phyloP scores from a whole-genome alignment of 495 filamentous ascomycete species.

The Monascus purpureus region DNA sequence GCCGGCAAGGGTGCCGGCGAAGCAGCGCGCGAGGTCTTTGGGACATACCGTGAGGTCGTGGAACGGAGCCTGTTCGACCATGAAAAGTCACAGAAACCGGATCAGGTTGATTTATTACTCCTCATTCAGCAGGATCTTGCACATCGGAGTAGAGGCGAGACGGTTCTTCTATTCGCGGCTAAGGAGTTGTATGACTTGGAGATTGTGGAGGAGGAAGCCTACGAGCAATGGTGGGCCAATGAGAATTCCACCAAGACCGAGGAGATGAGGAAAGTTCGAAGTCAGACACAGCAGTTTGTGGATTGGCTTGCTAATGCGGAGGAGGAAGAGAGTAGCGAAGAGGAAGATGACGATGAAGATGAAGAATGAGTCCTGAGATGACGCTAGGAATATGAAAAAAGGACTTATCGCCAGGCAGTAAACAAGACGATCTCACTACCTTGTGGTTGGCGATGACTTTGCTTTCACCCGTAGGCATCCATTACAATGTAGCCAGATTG shows the following conservation, averaged over 20 bases:
- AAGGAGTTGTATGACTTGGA: constrained; percentile 77
- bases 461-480: no score
- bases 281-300: constrained; percentile 62
- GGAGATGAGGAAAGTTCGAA: constrained; percentile 54
- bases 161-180: constrained; percentile 55
- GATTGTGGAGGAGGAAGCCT: constrained; percentile 77
- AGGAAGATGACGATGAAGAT: constrained; percentile 44
- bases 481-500: no score
- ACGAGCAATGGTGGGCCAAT: constrained; percentile 80
- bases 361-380: no score
- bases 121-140: constrained; percentile 68
- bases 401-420: no score
- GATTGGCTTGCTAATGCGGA: constrained; percentile 76
- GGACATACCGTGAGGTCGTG: constrained; percentile 41
- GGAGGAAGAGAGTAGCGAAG: constrained; percentile 65
- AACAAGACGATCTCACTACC: no score
- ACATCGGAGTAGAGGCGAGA: constrained; percentile 43
- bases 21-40: constrained; percentile 49
- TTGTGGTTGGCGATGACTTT: no score
- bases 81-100: constrained; percentile 41
- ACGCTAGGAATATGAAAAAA: no score
- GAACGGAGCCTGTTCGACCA: constrained; percentile 45
- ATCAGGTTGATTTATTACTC: constrained; percentile 76
- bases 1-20: constrained; percentile 43
- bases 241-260: constrained; percentile 46